These are phyloP conservation scores for Xerocomus potaroensis DNA, from an alignment of 768 basidiomycete species.

Conservation along the genomic window DNA sequence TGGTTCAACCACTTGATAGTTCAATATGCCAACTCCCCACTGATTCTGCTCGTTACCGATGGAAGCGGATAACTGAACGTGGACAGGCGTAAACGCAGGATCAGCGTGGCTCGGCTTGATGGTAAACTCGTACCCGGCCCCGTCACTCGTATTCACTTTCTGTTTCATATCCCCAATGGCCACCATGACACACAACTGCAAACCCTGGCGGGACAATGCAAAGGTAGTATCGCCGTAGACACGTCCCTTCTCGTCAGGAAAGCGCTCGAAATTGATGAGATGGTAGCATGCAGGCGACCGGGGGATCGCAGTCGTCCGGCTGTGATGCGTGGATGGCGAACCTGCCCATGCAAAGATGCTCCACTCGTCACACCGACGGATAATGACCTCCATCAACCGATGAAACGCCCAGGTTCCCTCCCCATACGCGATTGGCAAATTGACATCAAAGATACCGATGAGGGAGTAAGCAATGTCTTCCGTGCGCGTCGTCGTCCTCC, in stretches of 20 bases:
- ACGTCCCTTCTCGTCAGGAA: constrained; percentile 6
- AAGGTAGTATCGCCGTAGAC: constrained; percentile 17
- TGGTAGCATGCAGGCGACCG: constrained; percentile 17
- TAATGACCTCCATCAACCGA: constrained; percentile 23
- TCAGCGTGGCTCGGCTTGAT: constrained; percentile 9
- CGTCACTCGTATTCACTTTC: not conserved
- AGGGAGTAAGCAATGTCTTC: constrained; percentile 27
- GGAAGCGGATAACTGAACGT: not conserved
- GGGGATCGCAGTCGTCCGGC: constrained; percentile 10
- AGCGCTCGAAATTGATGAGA: not conserved
- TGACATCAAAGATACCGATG: constrained; percentile 24
- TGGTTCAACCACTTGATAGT: constrained; percentile 12
- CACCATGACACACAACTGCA: constrained; percentile 12
- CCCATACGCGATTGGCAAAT: constrained; percentile 12
- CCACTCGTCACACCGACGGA: constrained; percentile 20
- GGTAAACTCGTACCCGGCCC: constrained; percentile 3
- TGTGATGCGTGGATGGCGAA: constrained; percentile 10
- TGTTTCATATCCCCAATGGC: constrained; percentile 4
- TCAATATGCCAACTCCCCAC: constrained; percentile 14
- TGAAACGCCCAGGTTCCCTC: constrained; percentile 23
- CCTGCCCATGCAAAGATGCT: constrained; percentile 24
- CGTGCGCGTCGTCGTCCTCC: constrained; percentile 18
- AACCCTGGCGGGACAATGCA: constrained; percentile 10
- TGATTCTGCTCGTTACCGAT: not conserved
- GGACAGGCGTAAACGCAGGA: constrained; percentile 3